Percentiles rank a stretch among this genome's conserved stretches.
These are phyloP conservation scores for Ettlia oleoabundans DNA, from an alignment of 139 green algal species.

Conservation along the genomic window DNA sequence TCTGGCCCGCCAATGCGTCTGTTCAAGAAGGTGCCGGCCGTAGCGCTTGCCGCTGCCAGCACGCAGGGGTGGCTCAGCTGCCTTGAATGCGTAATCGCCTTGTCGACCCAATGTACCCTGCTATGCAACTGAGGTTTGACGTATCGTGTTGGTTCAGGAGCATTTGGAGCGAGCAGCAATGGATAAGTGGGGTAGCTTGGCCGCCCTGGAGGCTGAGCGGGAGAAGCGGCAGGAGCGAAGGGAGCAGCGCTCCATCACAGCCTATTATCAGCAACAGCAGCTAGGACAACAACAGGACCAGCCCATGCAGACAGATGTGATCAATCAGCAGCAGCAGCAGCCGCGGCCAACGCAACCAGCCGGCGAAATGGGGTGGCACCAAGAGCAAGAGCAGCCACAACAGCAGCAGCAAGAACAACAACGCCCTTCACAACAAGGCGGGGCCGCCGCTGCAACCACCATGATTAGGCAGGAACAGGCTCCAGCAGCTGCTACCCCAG, in stretches of 20 bases:
- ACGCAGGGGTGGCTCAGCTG: no score
- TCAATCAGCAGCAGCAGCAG: not conserved
- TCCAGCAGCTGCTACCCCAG: not conserved
- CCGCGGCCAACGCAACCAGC: not conserved
- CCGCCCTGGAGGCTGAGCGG: conserved; percentile 6
- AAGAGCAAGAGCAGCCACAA: not conserved
- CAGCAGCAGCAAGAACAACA: conserved; percentile 5
- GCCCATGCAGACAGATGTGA: not conserved
- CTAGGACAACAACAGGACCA: not conserved
- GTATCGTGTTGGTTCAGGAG: no score
- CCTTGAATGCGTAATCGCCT: no score
- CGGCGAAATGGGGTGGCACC: no score
- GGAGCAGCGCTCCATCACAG: conserved; percentile 22
- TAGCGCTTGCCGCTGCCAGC: no score
- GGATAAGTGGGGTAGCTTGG: not conserved
- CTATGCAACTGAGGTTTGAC: no score
- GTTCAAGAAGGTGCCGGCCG: conserved; percentile 7
- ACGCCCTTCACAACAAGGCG: not conserved
- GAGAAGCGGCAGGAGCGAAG: conserved; percentile 14
- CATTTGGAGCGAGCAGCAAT: not conserved
- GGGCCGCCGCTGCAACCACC: not conserved
- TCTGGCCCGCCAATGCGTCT: conserved; percentile 7
- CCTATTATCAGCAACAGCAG: conserved; percentile 18
- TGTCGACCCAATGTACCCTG: no score
- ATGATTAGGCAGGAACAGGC: not conserved